Conservation (phyloP, 1,284 basidiomycete species). For the Neonothopanus nambi region DNA sequence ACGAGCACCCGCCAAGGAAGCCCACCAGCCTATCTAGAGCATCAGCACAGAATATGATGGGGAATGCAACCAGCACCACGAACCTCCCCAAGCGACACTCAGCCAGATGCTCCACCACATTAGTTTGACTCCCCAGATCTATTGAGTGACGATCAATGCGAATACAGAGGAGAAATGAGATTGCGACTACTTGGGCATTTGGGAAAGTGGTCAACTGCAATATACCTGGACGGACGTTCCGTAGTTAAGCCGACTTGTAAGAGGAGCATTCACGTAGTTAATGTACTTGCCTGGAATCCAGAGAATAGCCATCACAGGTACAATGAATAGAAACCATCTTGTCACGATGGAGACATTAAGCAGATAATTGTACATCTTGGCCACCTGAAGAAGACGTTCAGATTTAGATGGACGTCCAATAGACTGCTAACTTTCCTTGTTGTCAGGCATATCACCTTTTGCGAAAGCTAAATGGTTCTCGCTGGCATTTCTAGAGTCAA, state of each 20-base stretch:
- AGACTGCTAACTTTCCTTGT: conserved; percentile 38
- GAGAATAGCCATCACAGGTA: conserved; percentile 68
- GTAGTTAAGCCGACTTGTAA: neutral
- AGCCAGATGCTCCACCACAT: conserved; percentile 92
- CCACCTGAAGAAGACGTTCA: conserved; percentile 36
- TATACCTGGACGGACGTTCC: neutral
- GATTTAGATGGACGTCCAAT: conserved; percentile 1
- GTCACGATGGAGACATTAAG: conserved; percentile 77
- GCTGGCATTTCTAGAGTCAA: conserved; percentile 56
- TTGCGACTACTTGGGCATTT: conserved; percentile 47
- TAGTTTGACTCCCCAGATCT: conserved; percentile 64
- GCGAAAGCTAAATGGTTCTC: conserved; percentile 57
- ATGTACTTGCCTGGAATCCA: conserved; percentile 63
- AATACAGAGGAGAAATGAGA: conserved; percentile 23
- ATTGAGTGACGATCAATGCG: neutral
- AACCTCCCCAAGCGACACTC: conserved; percentile 72
- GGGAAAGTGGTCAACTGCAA: conserved; percentile 63
- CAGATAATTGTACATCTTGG: conserved; percentile 72
- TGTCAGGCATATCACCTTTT: conserved; percentile 63
- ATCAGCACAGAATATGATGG: conserved; percentile 9
- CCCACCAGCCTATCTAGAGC: conserved; percentile 74
- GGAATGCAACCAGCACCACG: conserved; percentile 1
- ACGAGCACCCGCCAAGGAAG: conserved; percentile 60
- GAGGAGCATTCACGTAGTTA: neutral
- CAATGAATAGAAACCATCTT: conserved; percentile 79